Base-by-base conservation (phyloP, 495 filamentous ascomycete species). In the Bacidia gigantensis region DNA sequence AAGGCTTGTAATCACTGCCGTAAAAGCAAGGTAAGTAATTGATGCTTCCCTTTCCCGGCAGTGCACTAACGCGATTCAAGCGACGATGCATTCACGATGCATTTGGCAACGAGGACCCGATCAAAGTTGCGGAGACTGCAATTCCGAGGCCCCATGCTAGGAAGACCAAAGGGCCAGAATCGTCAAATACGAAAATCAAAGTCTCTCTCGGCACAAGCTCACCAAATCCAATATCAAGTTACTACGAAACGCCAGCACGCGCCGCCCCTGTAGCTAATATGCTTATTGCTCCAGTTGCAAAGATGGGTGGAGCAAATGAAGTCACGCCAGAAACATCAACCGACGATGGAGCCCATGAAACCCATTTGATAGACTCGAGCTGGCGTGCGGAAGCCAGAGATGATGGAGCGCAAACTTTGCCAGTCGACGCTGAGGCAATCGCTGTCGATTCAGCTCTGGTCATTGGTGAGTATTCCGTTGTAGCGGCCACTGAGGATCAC, bases 41-140 rank as follows among this genome's bases (percentile, higher is more conserved):
- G 11, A 14, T 3, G 17, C 26, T 63, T 58, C 69, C 49, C 67
- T 49, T 21, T 2, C 32, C 24, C 11, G 45, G 35, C 49, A 84
- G 80, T n/a, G n/a, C n/a, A n/a, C n/a, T n/a, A n/a, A n/a, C n/a
- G n/a, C 29, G 29, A 35, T 35, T n/a, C n/a, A n/a, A 35, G 29
- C 79, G 80, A 49, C 78, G 80, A 56, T 84, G 80, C 57, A 80
- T 84, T 22, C 80, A 84, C 55, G 79, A 83, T 54, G 78, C 79
- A 51, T 71, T 74, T 56, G 80, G 80, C 32, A 70, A 77, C 49
- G 72, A 83, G 26, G 80, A 84, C 58, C 79, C 79, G 1, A 61
- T 76, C 53, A 83, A 82, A 52, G 74, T 77, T 5, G 70, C 73
- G 46, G 80, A 82, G 59, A 64, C 70, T 21, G 73, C 79, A 3